Base-by-base conservation (phyloP, 768 basidiomycete species). In the Lactifluus piperatus region DNA sequence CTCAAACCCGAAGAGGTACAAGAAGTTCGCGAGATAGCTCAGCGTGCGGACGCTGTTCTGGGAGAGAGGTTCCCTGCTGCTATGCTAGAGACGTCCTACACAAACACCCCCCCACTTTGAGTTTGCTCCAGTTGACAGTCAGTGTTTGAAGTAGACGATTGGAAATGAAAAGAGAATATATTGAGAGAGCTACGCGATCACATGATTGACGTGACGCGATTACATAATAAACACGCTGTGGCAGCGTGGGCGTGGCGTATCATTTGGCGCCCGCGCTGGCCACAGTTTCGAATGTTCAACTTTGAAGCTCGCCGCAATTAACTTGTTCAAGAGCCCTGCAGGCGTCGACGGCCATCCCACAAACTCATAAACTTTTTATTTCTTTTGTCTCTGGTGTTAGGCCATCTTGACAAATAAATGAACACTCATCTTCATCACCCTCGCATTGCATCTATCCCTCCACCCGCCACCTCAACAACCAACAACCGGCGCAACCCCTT, bases 331-430 rank as follows among this genome's bases (percentile, higher is more conserved):
- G n/a, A 51, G 49, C 44, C 45, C 49, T 16, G 18, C 5, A 46
- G 43, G 48, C 39, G 47, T 51, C 49, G 47, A 51, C 49, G 34
- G n/a, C 53, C 27, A 18, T 47, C 45, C 32, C 44, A 24, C 36
- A 51, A 24, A 9, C 43, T 29, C 50, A 32, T 24, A 14, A 44
- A 29, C 27, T 26, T 18, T 30, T 41, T 27, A 41, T 20, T 56
- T 32, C 56, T 32, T 41, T 43, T 56, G 30, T 64, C 62, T 64
- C 51, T 37, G 62, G 64, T 60, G 64, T 63, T 63, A 65, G 58
- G 62, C 64, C 62, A 57, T 45, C 50, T 56, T 56, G 51, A 65
- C 55, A 34, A 60, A 8, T 10, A n/a, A 34, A 62, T 64, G 64
- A 54, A 58, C 44, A 10, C 55, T 24, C 62, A 56, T 41, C 51